Evolutionary conservation across 129 eudicot genomes (phyloP).

Genomic region (Apium graveolens): DNA sequence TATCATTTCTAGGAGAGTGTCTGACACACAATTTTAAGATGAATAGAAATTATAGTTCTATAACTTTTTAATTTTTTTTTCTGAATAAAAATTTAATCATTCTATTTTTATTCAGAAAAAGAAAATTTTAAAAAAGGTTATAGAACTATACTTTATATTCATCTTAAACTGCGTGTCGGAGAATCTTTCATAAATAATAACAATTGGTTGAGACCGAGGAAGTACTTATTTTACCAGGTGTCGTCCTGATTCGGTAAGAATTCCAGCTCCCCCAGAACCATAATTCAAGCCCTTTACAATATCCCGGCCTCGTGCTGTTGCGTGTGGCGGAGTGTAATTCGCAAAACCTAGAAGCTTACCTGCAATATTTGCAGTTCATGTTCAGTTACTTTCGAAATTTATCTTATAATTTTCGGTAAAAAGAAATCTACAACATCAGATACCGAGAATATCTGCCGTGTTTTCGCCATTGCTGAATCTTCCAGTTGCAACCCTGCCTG

Average conservation of each 20-base stretch:
- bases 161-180: too few species aligned
- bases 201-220: too few species aligned
- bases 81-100: too few species aligned
- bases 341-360: slow-evolving; percentile 25
- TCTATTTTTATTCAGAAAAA: too few species aligned
- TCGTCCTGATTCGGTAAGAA: slow-evolving; percentile 20
- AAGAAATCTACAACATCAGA: background rate
- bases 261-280: slow-evolving; percentile 37
- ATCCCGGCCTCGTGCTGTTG: slow-evolving; percentile 14
- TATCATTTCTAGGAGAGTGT: too few species aligned
- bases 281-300: slow-evolving; percentile 23
- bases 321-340: slow-evolving; percentile 21
- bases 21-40: too few species aligned
- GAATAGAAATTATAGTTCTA: too few species aligned
- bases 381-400: background rate
- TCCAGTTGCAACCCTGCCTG: slow-evolving; percentile 5
- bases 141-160: too few species aligned
- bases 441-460: background rate
- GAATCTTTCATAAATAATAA: too few species aligned
- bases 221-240: slow-evolving; percentile 15
- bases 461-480: slow-evolving; percentile 6
- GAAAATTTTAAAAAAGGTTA: too few species aligned
- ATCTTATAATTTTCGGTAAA: background rate
- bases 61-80: too few species aligned
- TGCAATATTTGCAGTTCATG: background rate